phyloP scores from a whole-genome alignment of 257 asterid species.

The Ligustrum vulgare region DNA sequence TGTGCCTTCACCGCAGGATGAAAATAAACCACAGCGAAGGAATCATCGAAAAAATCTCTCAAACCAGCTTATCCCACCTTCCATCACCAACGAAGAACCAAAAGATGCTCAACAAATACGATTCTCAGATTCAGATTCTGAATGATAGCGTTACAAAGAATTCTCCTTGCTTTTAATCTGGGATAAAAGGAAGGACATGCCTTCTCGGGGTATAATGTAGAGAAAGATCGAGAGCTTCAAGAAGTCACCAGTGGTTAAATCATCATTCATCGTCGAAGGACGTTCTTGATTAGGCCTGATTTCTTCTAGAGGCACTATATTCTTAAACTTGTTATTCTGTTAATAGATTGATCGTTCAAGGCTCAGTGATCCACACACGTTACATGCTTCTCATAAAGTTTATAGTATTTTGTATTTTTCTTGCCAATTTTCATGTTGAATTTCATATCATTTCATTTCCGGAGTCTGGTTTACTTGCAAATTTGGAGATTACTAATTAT shows the following conservation, averaged over 20 bases:
- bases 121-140: slow-evolving; percentile 73
- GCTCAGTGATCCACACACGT: too few relatives aligned
- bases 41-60: slow-evolving; percentile 35
- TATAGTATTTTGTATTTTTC: background rate
- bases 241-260: background rate
- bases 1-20: slow-evolving; percentile 42
- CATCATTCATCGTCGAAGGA: background rate
- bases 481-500: background rate
- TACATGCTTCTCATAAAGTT: background rate
- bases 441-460: background rate
- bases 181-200: background rate
- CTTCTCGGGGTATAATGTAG: background rate
- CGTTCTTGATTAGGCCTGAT: background rate
- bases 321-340: too few relatives aligned
- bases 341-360: too few relatives aligned
- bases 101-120: slow-evolving; percentile 54
- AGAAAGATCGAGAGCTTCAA: background rate
- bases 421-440: background rate
- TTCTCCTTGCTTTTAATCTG: background rate
- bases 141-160: slow-evolving; percentile 26
- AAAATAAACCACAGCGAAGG: slow-evolving; percentile 40
- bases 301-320: too few relatives aligned
- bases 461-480: background rate
- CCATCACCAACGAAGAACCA: slow-evolving; percentile 71
- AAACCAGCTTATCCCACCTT: slow-evolving; percentile 65